Evolutionary conservation across 2,329 filamentous ascomycete genomes (phyloP).

Genomic region (Arthrobotrys sphaeroides): DNA sequence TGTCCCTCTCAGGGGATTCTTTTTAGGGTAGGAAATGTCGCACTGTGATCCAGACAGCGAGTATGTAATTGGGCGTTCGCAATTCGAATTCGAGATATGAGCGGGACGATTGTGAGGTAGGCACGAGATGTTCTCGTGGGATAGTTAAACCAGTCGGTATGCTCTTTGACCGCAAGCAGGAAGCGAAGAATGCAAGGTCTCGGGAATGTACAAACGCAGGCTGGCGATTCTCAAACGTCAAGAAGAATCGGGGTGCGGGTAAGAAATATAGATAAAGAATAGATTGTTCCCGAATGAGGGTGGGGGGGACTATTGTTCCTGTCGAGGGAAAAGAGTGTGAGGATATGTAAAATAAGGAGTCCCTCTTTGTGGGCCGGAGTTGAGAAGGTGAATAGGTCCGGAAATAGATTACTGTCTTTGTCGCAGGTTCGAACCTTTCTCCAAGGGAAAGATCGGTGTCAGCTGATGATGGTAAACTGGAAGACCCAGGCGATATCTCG

Average conservation of each 20-base stretch:
- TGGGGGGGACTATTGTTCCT: background rate
- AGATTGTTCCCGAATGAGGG: slow-evolving; percentile 42
- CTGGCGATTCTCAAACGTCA: slow-evolving; percentile 52
- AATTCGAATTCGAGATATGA: slow-evolving; percentile 35
- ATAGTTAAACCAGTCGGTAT: slow-evolving; percentile 53
- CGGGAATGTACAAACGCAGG: slow-evolving; percentile 54
- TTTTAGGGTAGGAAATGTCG: slow-evolving; percentile 21
- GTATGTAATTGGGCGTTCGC: slow-evolving; percentile 19
- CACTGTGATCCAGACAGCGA: slow-evolving; percentile 53
- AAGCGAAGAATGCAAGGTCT: slow-evolving; percentile 54
- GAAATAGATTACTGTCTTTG: slow-evolving; percentile 48
- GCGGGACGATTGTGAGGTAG: slow-evolving; percentile 12
- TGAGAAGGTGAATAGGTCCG: slow-evolving; percentile 39
- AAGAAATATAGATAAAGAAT: slow-evolving; percentile 36
- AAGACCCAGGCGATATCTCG: slow-evolving; percentile 38
- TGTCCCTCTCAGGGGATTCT: slow-evolving; percentile 48
- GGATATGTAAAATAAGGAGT: slow-evolving; percentile 44
- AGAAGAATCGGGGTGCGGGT: slow-evolving; percentile 37
- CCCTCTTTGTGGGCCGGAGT: slow-evolving; percentile 51
- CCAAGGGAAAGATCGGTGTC: slow-evolving; percentile 37
- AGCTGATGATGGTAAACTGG: slow-evolving; percentile 33
- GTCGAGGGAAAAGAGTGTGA: slow-evolving; percentile 48
- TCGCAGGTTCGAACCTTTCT: slow-evolving; percentile 44
- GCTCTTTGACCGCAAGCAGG: slow-evolving; percentile 54
- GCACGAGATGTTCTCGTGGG: slow-evolving; percentile 48